These are phyloP conservation scores for Suillus variegatus DNA, from an alignment of 768 basidiomycete genomes.

Conservation along the genomic window DNA sequence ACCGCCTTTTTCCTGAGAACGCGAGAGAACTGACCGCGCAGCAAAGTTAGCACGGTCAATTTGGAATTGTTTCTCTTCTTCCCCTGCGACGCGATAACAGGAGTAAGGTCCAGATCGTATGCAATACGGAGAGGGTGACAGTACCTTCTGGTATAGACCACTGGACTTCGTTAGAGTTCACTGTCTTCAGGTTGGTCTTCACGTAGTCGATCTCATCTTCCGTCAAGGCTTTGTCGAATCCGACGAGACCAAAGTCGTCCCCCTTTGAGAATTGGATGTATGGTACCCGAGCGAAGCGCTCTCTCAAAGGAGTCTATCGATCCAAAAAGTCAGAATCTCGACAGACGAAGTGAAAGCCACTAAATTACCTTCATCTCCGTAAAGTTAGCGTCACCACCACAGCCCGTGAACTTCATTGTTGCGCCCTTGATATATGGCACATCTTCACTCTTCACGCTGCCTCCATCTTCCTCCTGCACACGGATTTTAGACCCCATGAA, in stretches of 20 bases:
- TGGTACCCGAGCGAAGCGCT: conserved; percentile 46
- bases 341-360: not conserved
- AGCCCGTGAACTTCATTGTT: conserved; percentile 50
- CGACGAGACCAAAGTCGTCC: conserved; percentile 47
- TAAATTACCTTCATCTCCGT: conserved; percentile 54
- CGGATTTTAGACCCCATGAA: conserved; percentile 72
- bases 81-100: conserved; percentile 46
- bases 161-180: conserved; percentile 63
- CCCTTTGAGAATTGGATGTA: conserved; percentile 51
- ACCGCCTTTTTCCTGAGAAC: conserved; percentile 42
- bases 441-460: conserved; percentile 44
- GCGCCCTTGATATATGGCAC: conserved; percentile 45
- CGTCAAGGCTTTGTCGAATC: conserved; percentile 63
- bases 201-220: conserved; percentile 76
- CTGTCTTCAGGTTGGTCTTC: conserved; percentile 61
- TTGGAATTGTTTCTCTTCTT: conserved; percentile 71
- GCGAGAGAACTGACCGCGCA: conserved; percentile 48
- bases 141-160: conserved; percentile 67
- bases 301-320: conserved; percentile 44
- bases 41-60: conserved; percentile 72
- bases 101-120: conserved; percentile 6
- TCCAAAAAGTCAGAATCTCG: conserved; percentile 1
- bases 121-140: conserved; percentile 13
- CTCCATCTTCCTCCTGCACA: conserved; percentile 56
- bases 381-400: conserved; percentile 59